Conservation (phyloP, 1,284 basidiomycete species). For the Puccinia novopanici region DNA sequence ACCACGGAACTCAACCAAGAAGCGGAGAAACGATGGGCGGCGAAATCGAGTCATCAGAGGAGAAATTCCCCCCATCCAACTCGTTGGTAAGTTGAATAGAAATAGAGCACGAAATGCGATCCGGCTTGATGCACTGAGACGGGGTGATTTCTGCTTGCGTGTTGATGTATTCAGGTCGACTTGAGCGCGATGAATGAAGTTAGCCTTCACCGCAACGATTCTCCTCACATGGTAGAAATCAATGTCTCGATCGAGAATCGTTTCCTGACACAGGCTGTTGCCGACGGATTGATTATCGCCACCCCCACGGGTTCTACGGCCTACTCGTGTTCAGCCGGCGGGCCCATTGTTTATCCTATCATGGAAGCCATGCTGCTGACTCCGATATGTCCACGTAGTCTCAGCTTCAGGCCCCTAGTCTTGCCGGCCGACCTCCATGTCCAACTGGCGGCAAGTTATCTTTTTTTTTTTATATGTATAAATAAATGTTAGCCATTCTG, state of each 20-base stretch:
- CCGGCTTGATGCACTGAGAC: neutral
- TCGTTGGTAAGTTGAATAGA: neutral
- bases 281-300: slow-evolving; percentile 89
- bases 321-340: slow-evolving; percentile 91
- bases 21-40: neutral
- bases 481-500: slow-evolving; percentile 51
- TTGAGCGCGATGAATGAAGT: slow-evolving; percentile 96
- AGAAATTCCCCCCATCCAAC: neutral
- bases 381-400: slow-evolving; percentile 88
- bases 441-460: slow-evolving; percentile 70
- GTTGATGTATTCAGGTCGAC: slow-evolving; percentile 48
- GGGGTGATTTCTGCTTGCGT: too few species aligned
- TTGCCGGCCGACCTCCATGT: slow-evolving; percentile 80
- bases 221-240: slow-evolving; percentile 88
- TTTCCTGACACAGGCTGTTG: slow-evolving; percentile 90
- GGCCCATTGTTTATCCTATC: slow-evolving; percentile 92
- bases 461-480: neutral
- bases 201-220: slow-evolving; percentile 83
- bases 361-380: slow-evolving; percentile 86
- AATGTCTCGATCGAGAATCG: slow-evolving; percentile 94
- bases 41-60: neutral
- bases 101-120: neutral
- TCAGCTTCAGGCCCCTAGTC: slow-evolving; percentile 88
- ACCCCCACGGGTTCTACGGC: slow-evolving; percentile 97
- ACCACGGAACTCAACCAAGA: neutral